Evolutionary conservation across 805 yeast species (phyloP).

Genomic region (Geotrichum ghanense): DNA sequence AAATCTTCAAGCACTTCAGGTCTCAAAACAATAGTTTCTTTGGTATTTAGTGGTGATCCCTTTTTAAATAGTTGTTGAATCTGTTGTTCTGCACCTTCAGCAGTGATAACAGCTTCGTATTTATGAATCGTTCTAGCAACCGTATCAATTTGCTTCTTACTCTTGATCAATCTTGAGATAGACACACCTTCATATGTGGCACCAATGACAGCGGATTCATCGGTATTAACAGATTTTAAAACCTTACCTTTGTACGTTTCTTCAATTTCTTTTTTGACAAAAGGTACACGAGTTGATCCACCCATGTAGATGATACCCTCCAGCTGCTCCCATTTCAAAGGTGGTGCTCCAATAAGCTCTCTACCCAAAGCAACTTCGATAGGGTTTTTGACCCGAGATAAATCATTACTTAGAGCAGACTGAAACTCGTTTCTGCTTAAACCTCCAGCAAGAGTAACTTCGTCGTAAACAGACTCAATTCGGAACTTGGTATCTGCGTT

Average conservation of each 20-base stretch:
- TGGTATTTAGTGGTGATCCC: constrained; percentile 32
- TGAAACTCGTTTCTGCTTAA: constrained; percentile 82
- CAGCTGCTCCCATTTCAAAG: constrained; percentile 18
- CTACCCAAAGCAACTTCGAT: constrained; percentile 38
- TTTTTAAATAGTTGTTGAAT: constrained; percentile 32
- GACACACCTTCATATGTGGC: constrained; percentile 75
- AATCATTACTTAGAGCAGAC: constrained; percentile 33
- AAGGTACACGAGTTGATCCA: constrained; percentile 85
- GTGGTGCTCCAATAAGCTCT: constrained; percentile 17
- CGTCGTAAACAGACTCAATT: constrained; percentile 64
- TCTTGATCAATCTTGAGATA: constrained; percentile 54
- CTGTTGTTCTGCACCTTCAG: constrained; percentile 20
- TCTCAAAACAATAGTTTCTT: constrained; percentile 27
- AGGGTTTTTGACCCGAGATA: constrained; percentile 41
- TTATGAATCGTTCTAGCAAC: constrained; percentile 43
- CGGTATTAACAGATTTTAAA: constrained; percentile 83
- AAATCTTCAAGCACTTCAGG: constrained; percentile 21
- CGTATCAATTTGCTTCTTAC: constrained; percentile 48
- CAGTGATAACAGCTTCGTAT: constrained; percentile 30
- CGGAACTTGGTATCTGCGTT: constrained; percentile 68
- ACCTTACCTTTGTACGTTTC: constrained; percentile 46
- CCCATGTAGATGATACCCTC: constrained; percentile 73
- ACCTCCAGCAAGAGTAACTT: constrained; percentile 55
- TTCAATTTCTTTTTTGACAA: constrained; percentile 54
- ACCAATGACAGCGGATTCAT: constrained; percentile 88